phyloP scores from a whole-genome alignment of 73 alveolate species.

The Uronychia setigera region DNA sequence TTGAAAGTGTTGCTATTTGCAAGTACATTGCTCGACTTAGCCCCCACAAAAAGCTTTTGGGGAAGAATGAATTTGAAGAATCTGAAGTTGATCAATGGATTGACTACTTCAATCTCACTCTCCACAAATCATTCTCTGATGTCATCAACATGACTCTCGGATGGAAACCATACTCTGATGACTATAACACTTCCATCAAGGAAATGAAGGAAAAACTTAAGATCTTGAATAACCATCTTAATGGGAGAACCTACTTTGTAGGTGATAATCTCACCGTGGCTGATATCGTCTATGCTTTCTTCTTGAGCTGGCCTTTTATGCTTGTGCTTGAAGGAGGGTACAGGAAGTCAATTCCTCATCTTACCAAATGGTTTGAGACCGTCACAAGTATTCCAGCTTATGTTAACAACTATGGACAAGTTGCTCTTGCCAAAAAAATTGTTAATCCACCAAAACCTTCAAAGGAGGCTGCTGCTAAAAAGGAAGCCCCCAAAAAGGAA shows the following conservation, averaged over 20 bases:
- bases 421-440: constrained; percentile 27
- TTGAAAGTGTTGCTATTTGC: constrained; percentile 67
- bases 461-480: background rate
- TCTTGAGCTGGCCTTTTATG: constrained; percentile 57
- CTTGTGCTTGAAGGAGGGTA: constrained; percentile 63
- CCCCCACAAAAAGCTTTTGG: constrained; percentile 43
- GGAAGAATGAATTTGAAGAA: constrained; percentile 38
- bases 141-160: constrained; percentile 79
- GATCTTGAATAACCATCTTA: constrained; percentile 50
- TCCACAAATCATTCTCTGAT: constrained; percentile 60
- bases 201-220: constrained; percentile 45
- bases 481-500: constrained; percentile 24
- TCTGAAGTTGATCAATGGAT: constrained; percentile 79
- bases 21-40: constrained; percentile 59
- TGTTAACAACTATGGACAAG: background rate
- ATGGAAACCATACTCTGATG: constrained; percentile 47
- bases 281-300: constrained; percentile 60
- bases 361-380: constrained; percentile 62
- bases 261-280: constrained; percentile 74
- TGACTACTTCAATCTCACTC: constrained; percentile 63
- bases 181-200: constrained; percentile 42
- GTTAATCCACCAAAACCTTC: constrained; percentile 34
- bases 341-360: constrained; percentile 65
- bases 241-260: constrained; percentile 39
- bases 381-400: constrained; percentile 46